A percentile compares a stretch with the other conserved stretches of the same genome.
phyloP scores from a whole-genome alignment of 768 basidiomycete genomes.

The Tylopilus felleus region DNA sequence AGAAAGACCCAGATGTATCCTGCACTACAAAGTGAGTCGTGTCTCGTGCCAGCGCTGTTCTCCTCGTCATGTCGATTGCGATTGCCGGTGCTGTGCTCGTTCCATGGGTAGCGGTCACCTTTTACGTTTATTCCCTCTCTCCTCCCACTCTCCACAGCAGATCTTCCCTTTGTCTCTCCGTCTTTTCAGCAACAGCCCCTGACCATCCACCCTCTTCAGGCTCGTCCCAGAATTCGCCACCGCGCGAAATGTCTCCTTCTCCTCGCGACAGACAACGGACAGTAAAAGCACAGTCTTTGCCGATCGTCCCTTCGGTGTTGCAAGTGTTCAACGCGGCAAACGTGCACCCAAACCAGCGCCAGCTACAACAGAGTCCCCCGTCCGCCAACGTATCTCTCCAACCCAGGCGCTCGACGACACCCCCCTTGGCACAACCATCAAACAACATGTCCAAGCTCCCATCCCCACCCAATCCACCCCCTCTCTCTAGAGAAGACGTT shows the following conservation, averaged over 20 bases:
- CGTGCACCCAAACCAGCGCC: constrained; percentile 37
- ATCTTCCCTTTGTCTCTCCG: too few species aligned
- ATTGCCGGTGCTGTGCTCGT: too few species aligned
- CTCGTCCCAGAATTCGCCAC: constrained; percentile 30
- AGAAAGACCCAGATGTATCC: constrained; percentile 51
- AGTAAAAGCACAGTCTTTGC: constrained; percentile 58
- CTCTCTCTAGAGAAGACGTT: constrained; percentile 16
- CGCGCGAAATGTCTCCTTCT: constrained; percentile 43
- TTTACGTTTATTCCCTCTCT: too few species aligned
- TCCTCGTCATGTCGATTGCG: neutral
- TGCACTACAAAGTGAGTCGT: constrained; percentile 45
- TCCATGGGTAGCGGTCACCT: too few species aligned
- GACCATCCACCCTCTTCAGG: constrained; percentile 5
- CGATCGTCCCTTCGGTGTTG: constrained; percentile 55
- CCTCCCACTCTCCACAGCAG: too few species aligned
- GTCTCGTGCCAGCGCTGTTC: neutral
- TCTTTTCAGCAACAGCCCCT: neutral
- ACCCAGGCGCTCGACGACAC: constrained; percentile 32
- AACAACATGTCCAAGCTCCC: constrained; percentile 33
- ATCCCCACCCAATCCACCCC: constrained; percentile 14
- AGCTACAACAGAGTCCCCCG: constrained; percentile 34
- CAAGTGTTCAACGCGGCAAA: constrained; percentile 44
- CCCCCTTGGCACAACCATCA: constrained; percentile 32
- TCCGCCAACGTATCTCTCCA: constrained; percentile 33
- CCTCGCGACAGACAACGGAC: constrained; percentile 49